These are phyloP conservation scores for Aspergillus udagawae DNA, from an alignment of 2,329 filamentous ascomycete genomes.

Conservation along the genomic window DNA sequence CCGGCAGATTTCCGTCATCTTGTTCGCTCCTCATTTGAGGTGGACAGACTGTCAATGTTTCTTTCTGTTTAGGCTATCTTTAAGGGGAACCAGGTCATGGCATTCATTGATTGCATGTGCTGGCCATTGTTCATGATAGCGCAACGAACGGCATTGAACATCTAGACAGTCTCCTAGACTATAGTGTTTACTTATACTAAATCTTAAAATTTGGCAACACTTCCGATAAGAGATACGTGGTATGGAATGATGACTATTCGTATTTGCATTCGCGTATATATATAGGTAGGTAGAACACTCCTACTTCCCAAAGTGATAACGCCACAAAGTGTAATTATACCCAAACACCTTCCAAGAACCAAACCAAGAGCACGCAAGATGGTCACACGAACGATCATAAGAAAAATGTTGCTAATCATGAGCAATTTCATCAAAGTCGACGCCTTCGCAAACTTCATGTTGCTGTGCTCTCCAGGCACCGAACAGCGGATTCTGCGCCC, in stretches of 20 bases:
- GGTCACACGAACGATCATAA: conserved; percentile 13
- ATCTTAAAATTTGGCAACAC: neutral
- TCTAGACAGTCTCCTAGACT: neutral
- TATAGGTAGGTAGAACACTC: neutral
- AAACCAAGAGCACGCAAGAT: neutral
- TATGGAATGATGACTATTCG: neutral
- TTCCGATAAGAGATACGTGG: neutral
- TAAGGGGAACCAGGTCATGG: neutral
- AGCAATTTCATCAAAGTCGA: conserved; percentile 30
- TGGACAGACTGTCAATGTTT: too few species aligned
- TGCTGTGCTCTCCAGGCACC: conserved; percentile 35
- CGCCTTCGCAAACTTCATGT: conserved; percentile 33
- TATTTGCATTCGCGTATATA: neutral
- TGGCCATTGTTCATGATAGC: too few species aligned
- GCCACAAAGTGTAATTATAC: neutral
- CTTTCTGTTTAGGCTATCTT: too few species aligned
- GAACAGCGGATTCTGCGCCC: conserved; percentile 33
- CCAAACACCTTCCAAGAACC: neutral
- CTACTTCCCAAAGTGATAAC: neutral
- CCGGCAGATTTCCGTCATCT: neutral
- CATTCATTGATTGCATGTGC: neutral
- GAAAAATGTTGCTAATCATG: conserved; percentile 15
- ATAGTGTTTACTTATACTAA: neutral
- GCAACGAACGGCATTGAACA: neutral
- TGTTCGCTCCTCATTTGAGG: neutral